These are phyloP conservation scores for Thelephora ganbajun DNA, from an alignment of 768 basidiomycete genomes.

Conservation along the genomic window DNA sequence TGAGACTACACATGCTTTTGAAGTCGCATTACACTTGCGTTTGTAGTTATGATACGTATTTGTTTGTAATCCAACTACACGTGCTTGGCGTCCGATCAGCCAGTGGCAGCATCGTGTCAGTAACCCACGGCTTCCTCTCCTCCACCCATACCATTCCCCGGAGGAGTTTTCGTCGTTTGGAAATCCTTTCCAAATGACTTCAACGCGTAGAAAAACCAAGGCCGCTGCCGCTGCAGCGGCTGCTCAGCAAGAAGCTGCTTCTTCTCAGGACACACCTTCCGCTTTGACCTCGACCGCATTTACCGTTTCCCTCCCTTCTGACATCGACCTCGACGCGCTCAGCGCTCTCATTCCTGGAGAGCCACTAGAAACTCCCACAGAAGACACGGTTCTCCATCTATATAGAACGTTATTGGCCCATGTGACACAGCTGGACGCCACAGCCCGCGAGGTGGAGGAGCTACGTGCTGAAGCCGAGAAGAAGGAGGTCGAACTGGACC, in stretches of 20 bases:
- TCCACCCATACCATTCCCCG: neutral
- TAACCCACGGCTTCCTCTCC: neutral
- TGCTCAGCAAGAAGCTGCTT: slow-evolving; percentile 9
- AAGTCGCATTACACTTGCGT: too few relatives aligned
- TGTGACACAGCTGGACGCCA: slow-evolving; percentile 35
- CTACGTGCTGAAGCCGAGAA: slow-evolving; percentile 49
- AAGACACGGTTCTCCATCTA: slow-evolving; percentile 45
- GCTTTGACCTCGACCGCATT: slow-evolving; percentile 24
- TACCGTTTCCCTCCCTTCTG: slow-evolving; percentile 41
- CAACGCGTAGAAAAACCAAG: slow-evolving; percentile 53
- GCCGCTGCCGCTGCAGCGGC: slow-evolving; percentile 28
- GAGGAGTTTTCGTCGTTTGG: neutral
- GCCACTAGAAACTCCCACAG: slow-evolving; percentile 38
- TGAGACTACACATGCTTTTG: too few relatives aligned
- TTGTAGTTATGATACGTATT: too few relatives aligned
- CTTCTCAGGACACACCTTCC: slow-evolving; percentile 15
- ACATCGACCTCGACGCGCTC: slow-evolving; percentile 51
- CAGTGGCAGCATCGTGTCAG: too few relatives aligned
- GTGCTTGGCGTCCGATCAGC: too few relatives aligned
- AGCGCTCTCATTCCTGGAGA: slow-evolving; percentile 47
- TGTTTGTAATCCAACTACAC: too few relatives aligned
- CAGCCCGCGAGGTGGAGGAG: slow-evolving; percentile 56
- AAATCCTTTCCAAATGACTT: slow-evolving; percentile 18
- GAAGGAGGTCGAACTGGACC: slow-evolving; percentile 76
- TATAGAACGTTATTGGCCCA: slow-evolving; percentile 53